Evolutionary conservation across 768 basidiomycete genomes (phyloP).

Genomic region (Xerocomellus dryophilus): DNA sequence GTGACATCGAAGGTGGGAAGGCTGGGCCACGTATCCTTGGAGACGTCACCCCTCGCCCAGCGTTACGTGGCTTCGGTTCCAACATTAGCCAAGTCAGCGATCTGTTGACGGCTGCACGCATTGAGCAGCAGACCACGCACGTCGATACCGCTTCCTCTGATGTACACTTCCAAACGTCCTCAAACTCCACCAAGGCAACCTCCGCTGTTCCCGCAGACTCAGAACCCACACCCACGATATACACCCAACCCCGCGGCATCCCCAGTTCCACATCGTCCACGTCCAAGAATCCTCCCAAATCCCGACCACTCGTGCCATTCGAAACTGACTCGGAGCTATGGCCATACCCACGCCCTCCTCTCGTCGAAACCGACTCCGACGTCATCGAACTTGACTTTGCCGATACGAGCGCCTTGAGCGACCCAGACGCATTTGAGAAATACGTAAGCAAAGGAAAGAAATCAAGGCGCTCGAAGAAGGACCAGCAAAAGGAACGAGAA

Average conservation of each 20-base stretch:
- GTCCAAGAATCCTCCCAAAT: constrained; percentile 22
- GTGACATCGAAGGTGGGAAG: constrained; percentile 20
- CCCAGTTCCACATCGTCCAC: constrained; percentile 7
- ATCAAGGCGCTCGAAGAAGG: constrained; percentile 29
- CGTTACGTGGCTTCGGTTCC: constrained; percentile 36
- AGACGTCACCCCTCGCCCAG: constrained; percentile 66
- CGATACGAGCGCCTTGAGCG: constrained; percentile 70
- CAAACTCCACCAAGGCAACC: neutral
- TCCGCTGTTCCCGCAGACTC: neutral
- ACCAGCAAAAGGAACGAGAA: constrained; percentile 39
- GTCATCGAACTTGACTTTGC: constrained; percentile 75
- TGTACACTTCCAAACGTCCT: constrained; percentile 3
- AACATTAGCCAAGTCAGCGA: constrained; percentile 31
- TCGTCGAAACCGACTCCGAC: constrained; percentile 46
- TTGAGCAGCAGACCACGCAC: constrained; percentile 17
- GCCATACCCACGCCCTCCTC: constrained; percentile 58
- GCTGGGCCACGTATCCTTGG: constrained; percentile 25
- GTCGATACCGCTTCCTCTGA: constrained; percentile 4
- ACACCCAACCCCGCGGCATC: constrained; percentile 8
- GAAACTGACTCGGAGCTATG: constrained; percentile 64
- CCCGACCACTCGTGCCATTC: constrained; percentile 56
- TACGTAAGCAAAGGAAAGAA: constrained; percentile 26
- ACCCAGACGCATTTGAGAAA: constrained; percentile 55
- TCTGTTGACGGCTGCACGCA: constrained; percentile 24
- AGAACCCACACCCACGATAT: constrained; percentile 13